Evolutionary conservation across 2,329 filamentous ascomycete genomes (phyloP).

Genomic region (Lachnellula arida): DNA sequence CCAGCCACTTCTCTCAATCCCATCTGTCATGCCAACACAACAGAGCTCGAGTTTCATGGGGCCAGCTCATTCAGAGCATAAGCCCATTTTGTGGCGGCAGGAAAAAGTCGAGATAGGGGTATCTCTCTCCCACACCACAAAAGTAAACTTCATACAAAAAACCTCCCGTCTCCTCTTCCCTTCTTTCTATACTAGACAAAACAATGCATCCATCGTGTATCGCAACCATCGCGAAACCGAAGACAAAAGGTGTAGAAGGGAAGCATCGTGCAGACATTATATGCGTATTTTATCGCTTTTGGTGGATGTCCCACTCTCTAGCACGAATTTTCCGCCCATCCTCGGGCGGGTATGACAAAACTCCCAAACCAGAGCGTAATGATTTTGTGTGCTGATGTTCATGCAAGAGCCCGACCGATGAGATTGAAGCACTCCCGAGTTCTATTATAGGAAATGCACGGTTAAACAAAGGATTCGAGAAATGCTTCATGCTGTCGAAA

Average conservation of each 20-base stretch:
- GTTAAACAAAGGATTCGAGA: conserved; percentile 16
- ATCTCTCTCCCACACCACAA: conserved; percentile 1
- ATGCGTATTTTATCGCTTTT: conserved; percentile 8
- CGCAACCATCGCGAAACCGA: not conserved
- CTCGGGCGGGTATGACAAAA: not conserved
- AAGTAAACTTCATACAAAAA: conserved; percentile 15
- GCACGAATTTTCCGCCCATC: not conserved
- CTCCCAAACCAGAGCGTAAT: not conserved
- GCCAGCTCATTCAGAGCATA: not conserved
- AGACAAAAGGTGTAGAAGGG: conserved; percentile 7
- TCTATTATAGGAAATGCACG: conserved; percentile 18
- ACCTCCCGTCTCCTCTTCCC: not conserved
- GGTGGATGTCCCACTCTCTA: not conserved
- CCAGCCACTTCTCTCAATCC: not conserved
- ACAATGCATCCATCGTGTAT: conserved; percentile 10
- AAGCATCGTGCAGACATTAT: conserved; percentile 13
- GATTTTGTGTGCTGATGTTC: not conserved
- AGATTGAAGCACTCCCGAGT: conserved; percentile 3
- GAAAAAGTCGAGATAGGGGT: not conserved
- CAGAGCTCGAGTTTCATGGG: not conserved
- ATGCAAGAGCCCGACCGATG: conserved; percentile 2
- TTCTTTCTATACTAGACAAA: conserved; percentile 18
- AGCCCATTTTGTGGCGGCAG: not conserved
- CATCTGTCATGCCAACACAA: not conserved
- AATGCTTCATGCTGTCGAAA: conserved; percentile 23